phyloP scores from a whole-genome alignment of 768 basidiomycete species.

The Tremella mesenterica region DNA sequence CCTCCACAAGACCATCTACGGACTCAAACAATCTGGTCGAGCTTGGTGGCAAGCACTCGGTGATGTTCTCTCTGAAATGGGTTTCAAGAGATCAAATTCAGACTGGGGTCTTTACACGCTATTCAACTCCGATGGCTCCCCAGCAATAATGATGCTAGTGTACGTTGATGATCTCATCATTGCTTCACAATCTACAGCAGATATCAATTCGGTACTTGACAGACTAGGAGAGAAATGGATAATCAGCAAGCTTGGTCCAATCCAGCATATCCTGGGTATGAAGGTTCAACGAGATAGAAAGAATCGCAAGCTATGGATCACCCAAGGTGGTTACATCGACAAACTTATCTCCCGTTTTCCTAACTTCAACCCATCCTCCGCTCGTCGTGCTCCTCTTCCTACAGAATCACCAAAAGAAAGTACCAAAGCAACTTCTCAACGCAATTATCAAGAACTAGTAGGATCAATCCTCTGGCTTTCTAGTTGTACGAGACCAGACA shows the following conservation, averaged over 20 bases:
- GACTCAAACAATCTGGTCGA: conserved; percentile 12
- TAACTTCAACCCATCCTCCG: not conserved
- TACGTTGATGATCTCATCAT: conserved; percentile 6
- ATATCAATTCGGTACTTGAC: not conserved
- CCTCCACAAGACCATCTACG: conserved; percentile 6
- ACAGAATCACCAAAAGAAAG: not conserved
- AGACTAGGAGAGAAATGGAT: conserved; percentile 1
- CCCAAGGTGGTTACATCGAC: conserved; percentile 15
- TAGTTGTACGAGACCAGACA: conserved; percentile 43
- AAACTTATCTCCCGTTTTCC: conserved; percentile 9
- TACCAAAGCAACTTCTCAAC: conserved; percentile 12
- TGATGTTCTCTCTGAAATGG: conserved; percentile 3
- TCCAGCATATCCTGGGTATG: conserved; percentile 6
- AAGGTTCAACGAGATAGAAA: conserved; percentile 3
- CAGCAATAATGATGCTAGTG: conserved; percentile 1
- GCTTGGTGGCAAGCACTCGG: conserved; percentile 10
- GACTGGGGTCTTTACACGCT: conserved; percentile 16
- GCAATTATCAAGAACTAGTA: conserved; percentile 27
- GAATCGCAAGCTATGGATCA: conserved; percentile 4
- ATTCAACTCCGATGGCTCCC: not conserved
- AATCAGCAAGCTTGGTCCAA: conserved; percentile 2
- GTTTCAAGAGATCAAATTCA: conserved; percentile 6
- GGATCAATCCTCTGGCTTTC: conserved; percentile 43
- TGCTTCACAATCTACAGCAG: not conserved
- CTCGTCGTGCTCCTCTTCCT: conserved; percentile 2